These are phyloP conservation scores for Malassezia equina DNA, from an alignment of 1,284 basidiomycete genomes.

Conservation along the genomic window DNA sequence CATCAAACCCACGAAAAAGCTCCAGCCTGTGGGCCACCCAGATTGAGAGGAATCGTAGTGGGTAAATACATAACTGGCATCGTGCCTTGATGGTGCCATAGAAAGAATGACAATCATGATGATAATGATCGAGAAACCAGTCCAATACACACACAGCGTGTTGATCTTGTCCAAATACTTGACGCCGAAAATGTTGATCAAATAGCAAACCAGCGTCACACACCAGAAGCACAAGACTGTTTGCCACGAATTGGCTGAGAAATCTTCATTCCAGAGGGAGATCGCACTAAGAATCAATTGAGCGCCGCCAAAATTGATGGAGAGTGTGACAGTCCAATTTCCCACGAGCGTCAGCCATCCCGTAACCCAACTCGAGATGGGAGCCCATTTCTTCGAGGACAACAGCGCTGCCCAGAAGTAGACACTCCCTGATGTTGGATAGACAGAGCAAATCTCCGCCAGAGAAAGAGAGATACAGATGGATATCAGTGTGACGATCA, in stretches of 20 bases:
- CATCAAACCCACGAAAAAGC: constrained; percentile 50
- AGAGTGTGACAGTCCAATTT: constrained; percentile 50
- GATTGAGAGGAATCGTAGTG: constrained; percentile 48
- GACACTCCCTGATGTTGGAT: constrained; percentile 51
- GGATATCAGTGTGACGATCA: constrained; percentile 51
- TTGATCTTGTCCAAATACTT: constrained; percentile 39
- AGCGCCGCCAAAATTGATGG: constrained; percentile 52
- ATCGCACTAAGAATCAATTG: constrained; percentile 52
- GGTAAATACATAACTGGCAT: constrained; percentile 47
- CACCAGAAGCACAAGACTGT: constrained; percentile 51
- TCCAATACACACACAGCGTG: constrained; percentile 51
- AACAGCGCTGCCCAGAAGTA: constrained; percentile 52
- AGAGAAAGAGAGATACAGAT: constrained; percentile 50
- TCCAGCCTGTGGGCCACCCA: constrained; percentile 39
- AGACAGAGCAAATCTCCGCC: constrained; percentile 52
- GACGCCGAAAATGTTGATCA: constrained; percentile 43
- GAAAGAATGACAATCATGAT: constrained; percentile 51
- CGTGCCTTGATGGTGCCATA: constrained; percentile 48
- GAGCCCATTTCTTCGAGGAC: constrained; percentile 50
- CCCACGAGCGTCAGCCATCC: constrained; percentile 52
- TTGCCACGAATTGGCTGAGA: constrained; percentile 32
- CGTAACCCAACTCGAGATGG: constrained; percentile 50
- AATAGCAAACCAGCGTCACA: constrained; percentile 46
- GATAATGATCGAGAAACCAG: constrained; percentile 49
- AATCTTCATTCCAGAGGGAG: constrained; percentile 46